Evolutionary conservation across 352 stramenopile genomes (phyloP), one percentile per base, ranked within the genome.

Genomic region (Globisporangium echinulatum): DNA sequence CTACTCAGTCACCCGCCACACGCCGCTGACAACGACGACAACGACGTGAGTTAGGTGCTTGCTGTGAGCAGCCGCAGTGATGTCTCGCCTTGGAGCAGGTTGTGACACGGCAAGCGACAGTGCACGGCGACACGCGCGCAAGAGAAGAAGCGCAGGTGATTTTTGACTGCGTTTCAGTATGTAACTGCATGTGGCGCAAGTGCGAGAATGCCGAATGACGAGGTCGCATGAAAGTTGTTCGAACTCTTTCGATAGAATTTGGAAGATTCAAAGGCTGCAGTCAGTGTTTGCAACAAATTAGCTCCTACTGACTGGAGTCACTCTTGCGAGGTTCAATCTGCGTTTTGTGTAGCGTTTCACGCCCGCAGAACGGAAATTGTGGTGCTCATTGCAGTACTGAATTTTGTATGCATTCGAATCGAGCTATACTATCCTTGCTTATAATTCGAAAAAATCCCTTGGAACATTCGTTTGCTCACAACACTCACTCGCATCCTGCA

Each of bases 81-180:
- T 50, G 19, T 50, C 46, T 50, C 46, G 25, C 46, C 46, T 50
- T 50, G 14, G 17, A 14, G 46, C 8, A 13, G 15, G 0, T 50
- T 50, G 46, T 33, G 46, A 50, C 46, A 50, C 15, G 46, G 46
- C 14, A n/a, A 50, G 46, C 17, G 46, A 50, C 46, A 50, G 46
- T 25, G 14, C 46, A 50, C 25, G 25, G 3, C 25, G 25, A 33
- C 25, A 33, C 25, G 25, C 25, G 25, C 25, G 25, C 25, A 33
- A 33, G 25, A 33, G 25, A 33, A 33, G 25, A 33, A 33, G 2
- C 25, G 25, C 25, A 33, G 25, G 1, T 33, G 25, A 33, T 33
- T 48, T 48, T 15, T 7, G 13, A 48, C 43, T 48, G 15, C 43
- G 43, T 48, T 48, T 48, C 43, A 50, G 46, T 50, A 50, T 50